Conservation (phyloP, 257 asterid species). For the Jaltomata sinuosa region DNA sequence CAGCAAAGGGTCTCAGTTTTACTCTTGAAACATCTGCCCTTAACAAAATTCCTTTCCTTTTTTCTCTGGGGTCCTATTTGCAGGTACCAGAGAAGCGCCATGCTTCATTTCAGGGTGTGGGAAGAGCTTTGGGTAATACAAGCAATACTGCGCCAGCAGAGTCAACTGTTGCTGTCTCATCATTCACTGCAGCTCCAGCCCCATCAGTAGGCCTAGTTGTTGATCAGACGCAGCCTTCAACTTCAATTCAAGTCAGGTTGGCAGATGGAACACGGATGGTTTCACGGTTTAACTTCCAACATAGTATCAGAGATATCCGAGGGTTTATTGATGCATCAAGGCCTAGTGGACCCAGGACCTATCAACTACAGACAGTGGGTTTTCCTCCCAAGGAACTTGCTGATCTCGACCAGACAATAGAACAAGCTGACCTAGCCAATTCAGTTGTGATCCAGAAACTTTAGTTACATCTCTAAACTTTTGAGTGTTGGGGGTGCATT, state of each 20-base stretch:
- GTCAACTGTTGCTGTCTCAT: conserved; percentile 2
- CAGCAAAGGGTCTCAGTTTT: neutral
- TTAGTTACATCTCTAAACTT: conserved; percentile 2
- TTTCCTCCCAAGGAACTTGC: conserved; percentile 70
- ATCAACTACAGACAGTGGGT: conserved; percentile 70
- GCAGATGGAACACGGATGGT: conserved; percentile 82
- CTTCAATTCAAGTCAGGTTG: conserved; percentile 66
- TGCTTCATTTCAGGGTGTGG: conserved; percentile 47
- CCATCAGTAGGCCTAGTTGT: conserved; percentile 46
- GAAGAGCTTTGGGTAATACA: conserved; percentile 27
- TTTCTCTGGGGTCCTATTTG: neutral
- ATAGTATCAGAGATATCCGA: conserved; percentile 57
- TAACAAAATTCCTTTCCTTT: neutral
- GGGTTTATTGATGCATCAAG: conserved; percentile 70
- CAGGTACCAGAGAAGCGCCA: conserved; percentile 31
- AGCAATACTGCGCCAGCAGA: conserved; percentile 14
- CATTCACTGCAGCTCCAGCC: conserved; percentile 30
- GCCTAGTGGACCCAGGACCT: conserved; percentile 41
- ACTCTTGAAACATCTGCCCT: neutral
- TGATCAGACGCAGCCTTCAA: conserved; percentile 46
- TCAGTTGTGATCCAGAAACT: conserved; percentile 74
- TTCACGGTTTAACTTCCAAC: conserved; percentile 62
- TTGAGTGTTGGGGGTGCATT: neutral
- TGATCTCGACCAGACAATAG: conserved; percentile 63
- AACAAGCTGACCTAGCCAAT: conserved; percentile 64